Evolutionary conservation across 2,329 filamentous ascomycete species (phyloP).

Genomic region (Lachnellula suecica): DNA sequence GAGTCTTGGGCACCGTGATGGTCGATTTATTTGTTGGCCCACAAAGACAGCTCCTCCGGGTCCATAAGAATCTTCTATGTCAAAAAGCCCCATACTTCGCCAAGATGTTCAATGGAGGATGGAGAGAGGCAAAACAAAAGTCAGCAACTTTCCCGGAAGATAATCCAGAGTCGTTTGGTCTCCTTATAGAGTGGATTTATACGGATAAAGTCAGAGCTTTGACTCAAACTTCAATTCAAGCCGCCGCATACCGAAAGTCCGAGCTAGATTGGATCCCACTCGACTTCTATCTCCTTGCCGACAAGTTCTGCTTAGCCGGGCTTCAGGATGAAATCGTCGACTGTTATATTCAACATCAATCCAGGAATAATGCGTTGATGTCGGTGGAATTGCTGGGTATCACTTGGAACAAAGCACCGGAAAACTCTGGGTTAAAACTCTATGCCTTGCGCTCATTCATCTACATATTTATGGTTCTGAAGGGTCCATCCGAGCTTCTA

Average conservation of each 20-base stretch:
- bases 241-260: background rate
- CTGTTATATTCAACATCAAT: too few relatives aligned
- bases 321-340: conserved; percentile 9
- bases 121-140: conserved; percentile 4
- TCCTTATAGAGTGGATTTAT: conserved; percentile 9
- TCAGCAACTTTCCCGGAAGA: conserved; percentile 9
- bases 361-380: too few relatives aligned
- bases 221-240: background rate
- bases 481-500: background rate
- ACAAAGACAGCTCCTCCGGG: background rate
- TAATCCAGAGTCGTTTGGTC: conserved; percentile 7
- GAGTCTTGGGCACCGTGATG: conserved; percentile 7
- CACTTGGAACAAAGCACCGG: background rate
- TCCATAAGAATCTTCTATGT: conserved; percentile 13
- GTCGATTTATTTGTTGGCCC: conserved; percentile 15
- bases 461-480: background rate
- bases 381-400: background rate
- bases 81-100: conserved; percentile 12
- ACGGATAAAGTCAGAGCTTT: background rate
- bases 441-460: background rate
- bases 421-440: background rate
- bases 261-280: conserved; percentile 2
- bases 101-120: conserved; percentile 17
- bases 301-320: conserved; percentile 4
- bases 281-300: conserved; percentile 3